These are phyloP conservation scores for Pleodorina starrii DNA, from an alignment of 139 green algal species.

Conservation along the genomic window DNA sequence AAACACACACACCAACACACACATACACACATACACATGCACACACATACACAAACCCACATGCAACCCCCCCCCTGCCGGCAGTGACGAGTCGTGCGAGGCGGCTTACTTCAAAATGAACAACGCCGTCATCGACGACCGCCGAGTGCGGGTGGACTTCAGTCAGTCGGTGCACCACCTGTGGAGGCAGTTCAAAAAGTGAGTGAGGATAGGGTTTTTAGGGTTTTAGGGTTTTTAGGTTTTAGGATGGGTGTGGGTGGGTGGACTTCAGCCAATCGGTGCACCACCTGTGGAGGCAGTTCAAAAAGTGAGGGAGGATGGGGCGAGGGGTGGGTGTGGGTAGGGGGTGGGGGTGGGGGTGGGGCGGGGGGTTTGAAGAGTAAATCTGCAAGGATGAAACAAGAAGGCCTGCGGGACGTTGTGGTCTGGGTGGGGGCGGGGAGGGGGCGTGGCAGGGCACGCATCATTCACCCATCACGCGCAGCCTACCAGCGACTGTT, in stretches of 20 bases:
- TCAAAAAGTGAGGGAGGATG: constrained; percentile 65
- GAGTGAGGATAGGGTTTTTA: not conserved
- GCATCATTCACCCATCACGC: too few relatives aligned
- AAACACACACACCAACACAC: not conserved
- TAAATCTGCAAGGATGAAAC: too few relatives aligned
- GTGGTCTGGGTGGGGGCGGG: too few relatives aligned
- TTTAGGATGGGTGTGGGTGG: too few relatives aligned
- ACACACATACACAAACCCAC: not conserved
- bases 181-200: constrained; percentile 93
- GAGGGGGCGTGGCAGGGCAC: too few relatives aligned
- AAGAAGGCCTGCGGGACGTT: too few relatives aligned
- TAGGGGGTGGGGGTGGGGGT: not conserved
- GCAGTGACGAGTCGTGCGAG: constrained; percentile 85
- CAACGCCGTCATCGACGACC: constrained; percentile 99
- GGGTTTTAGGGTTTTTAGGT: too few relatives aligned
- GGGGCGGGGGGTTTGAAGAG: too few relatives aligned
- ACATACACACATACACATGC: not conserved
- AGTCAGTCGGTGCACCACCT: constrained; percentile 93
- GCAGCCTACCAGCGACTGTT: too few relatives aligned
- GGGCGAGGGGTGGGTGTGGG: too few relatives aligned
- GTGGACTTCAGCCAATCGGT: constrained; percentile 97
- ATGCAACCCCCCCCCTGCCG: not conserved
- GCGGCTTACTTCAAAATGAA: constrained; percentile 99
- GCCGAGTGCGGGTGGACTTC: constrained; percentile 91
- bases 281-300: constrained; percentile 95